These are phyloP conservation scores for Crepidotus variabilis DNA, from an alignment of 768 basidiomycete genomes.

Conservation along the genomic window DNA sequence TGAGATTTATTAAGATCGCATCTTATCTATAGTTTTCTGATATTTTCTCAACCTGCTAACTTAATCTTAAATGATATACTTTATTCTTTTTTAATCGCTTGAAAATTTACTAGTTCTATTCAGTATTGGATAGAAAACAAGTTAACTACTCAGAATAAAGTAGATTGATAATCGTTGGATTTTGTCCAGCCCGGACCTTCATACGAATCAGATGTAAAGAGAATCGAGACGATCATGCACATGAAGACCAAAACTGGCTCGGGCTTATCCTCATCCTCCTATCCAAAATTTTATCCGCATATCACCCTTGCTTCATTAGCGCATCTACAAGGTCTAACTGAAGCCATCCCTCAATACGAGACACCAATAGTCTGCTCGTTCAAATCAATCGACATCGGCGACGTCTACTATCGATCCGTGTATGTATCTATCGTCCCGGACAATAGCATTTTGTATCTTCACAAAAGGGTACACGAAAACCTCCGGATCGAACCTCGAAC, in stretches of 20 bases:
- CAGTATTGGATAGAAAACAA: no score
- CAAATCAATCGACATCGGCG: conserved; percentile 49
- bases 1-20: no score
- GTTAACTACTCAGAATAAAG: no score
- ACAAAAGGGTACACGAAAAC: conserved; percentile 38
- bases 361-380: conserved; percentile 42
- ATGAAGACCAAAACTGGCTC: conserved; percentile 21
- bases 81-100: no score
- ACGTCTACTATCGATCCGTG: conserved; percentile 70
- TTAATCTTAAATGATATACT: no score
- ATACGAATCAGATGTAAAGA: conserved; percentile 34
- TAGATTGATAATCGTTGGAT: no score
- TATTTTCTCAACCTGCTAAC: no score
- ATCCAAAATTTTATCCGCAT: conserved; percentile 64
- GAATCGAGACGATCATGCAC: conserved; percentile 45
- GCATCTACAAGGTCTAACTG: conserved; percentile 20
- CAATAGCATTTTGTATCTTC: conserved; percentile 43
- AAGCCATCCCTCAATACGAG: conserved; percentile 17
- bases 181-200: no score
- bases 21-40: no score
- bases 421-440: conserved; percentile 49
- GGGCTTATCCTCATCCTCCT: conserved; percentile 35
- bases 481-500: conserved; percentile 40
- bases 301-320: conserved; percentile 59
- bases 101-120: no score